Evolutionary conservation across 2,329 filamentous ascomycete genomes (phyloP).

Genomic region (Xenoacremonium recifei): DNA sequence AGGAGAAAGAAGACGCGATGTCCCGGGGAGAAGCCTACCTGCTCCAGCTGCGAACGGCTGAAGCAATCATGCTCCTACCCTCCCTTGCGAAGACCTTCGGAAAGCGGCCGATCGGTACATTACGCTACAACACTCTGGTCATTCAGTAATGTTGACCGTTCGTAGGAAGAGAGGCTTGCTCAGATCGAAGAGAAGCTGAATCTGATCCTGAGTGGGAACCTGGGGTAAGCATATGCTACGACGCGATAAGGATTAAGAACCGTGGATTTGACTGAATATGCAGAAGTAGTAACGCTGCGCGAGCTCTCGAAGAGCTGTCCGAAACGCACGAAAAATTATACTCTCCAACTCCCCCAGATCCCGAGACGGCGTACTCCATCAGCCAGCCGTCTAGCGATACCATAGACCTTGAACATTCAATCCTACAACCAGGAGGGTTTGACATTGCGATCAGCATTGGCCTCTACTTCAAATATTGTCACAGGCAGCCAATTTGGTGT

Average conservation of each 20-base stretch:
- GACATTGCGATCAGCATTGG: constrained; percentile 35
- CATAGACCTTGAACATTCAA: constrained; percentile 27
- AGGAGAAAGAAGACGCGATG: constrained; percentile 51
- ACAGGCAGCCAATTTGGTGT: constrained; percentile 44
- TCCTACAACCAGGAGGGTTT: constrained; percentile 26
- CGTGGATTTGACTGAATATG: too few species aligned
- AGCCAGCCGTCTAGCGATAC: constrained; percentile 22
- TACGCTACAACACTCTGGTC: constrained; percentile 1
- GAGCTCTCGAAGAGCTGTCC: constrained; percentile 29
- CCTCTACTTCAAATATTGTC: constrained; percentile 43
- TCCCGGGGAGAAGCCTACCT: constrained; percentile 50
- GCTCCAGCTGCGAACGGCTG: constrained; percentile 49
- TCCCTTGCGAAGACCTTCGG: constrained; percentile 33
- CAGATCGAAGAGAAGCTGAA: constrained; percentile 52
- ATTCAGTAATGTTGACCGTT: constrained; percentile 15
- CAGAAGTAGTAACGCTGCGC: too few species aligned
- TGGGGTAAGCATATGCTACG: too few species aligned
- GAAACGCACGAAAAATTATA: constrained; percentile 34
- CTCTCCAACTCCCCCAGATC: constrained; percentile 28
- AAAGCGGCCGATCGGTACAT: constrained; percentile 44
- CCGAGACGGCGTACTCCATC: constrained; percentile 20
- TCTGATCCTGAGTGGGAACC: constrained; percentile 44
- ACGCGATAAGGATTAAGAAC: too few species aligned
- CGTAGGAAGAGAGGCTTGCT: constrained; percentile 49
- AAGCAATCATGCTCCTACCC: constrained; percentile 48